A percentile compares a stretch with the other conserved stretches of the same genome.
Conservation (phyloP, 805 yeast species). For the Pichia nakasei region DNA sequence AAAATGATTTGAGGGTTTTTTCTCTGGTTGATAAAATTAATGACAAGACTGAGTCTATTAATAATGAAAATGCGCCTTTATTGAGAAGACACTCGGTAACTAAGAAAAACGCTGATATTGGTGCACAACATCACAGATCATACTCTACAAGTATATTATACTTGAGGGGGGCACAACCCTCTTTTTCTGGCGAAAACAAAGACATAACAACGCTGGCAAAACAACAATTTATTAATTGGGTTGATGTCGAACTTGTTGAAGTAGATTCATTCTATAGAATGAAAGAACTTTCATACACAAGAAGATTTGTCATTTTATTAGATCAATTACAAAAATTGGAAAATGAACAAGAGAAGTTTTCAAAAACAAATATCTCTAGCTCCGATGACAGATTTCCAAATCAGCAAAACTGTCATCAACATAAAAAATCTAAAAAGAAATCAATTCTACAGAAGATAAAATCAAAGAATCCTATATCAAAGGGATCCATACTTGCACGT, state of each 20-base stretch:
- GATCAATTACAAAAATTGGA: slow-evolving; percentile 59
- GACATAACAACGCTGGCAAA: slow-evolving; percentile 29
- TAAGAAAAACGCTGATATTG: not conserved
- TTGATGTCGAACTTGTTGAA: slow-evolving; percentile 49
- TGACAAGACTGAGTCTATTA: not conserved
- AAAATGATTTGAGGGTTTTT: not conserved
- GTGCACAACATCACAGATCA: slow-evolving; percentile 16
- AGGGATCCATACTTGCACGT: not conserved
- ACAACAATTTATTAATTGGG: slow-evolving; percentile 51
- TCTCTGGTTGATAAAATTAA: slow-evolving; percentile 1
- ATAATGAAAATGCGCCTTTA: not conserved
- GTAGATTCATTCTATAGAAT: slow-evolving; percentile 53
- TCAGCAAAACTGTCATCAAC: slow-evolving; percentile 1
- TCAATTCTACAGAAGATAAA: not conserved
- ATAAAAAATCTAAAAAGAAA: not conserved
- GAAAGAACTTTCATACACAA: slow-evolving; percentile 50
- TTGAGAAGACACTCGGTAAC: not conserved
- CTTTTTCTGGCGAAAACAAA: slow-evolving; percentile 16
- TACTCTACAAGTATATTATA: slow-evolving; percentile 11
- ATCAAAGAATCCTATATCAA: not conserved
- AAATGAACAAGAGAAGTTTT: not conserved
- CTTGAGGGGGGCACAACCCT: not conserved
- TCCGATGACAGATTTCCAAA: not conserved
- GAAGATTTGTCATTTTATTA: slow-evolving; percentile 50
- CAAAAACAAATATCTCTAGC: not conserved